A percentile compares a stretch with the other conserved stretches of the same genome.
Evolutionary conservation across 2,329 filamentous ascomycete species (phyloP).

Genomic region (Sclerotinia spermophila): DNA sequence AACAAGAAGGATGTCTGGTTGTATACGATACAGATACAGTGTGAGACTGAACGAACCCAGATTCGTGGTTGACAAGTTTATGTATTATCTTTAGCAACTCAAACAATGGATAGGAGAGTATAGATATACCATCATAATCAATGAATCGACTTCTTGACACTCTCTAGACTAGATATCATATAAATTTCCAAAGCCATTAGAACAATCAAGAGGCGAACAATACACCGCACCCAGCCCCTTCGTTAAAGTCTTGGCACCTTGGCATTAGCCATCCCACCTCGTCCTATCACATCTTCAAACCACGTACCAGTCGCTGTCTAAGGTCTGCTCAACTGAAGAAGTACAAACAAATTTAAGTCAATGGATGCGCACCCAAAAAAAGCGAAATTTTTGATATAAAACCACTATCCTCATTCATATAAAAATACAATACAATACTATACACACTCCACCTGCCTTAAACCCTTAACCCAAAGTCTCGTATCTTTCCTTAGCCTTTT

Average conservation of each 20-base stretch:
- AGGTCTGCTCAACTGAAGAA: background rate
- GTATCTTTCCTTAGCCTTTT: constrained; percentile 64
- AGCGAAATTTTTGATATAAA: background rate
- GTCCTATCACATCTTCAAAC: background rate
- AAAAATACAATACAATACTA: constrained; percentile 2
- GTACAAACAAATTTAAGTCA: background rate
- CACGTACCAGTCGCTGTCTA: fast-evolving
- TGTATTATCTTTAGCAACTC: background rate
- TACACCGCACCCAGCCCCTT: background rate
- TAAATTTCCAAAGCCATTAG: fast-evolving
- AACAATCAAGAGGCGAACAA: background rate
- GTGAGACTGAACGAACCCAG: background rate
- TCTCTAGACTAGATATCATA: background rate
- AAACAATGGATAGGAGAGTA: background rate
- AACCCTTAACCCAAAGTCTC: constrained; percentile 47
- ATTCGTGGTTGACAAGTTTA: background rate
- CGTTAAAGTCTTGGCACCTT: background rate
- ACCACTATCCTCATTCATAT: background rate
- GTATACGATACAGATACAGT: background rate
- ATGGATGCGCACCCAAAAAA: background rate
- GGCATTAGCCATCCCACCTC: background rate
- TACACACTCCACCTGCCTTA: background rate
- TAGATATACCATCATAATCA: background rate
- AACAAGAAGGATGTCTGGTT: background rate
- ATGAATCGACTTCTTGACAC: background rate